These are phyloP conservation scores for Lumnitzera racemosa DNA, from an alignment of 345 rosid genomes.

Conservation along the genomic window DNA sequence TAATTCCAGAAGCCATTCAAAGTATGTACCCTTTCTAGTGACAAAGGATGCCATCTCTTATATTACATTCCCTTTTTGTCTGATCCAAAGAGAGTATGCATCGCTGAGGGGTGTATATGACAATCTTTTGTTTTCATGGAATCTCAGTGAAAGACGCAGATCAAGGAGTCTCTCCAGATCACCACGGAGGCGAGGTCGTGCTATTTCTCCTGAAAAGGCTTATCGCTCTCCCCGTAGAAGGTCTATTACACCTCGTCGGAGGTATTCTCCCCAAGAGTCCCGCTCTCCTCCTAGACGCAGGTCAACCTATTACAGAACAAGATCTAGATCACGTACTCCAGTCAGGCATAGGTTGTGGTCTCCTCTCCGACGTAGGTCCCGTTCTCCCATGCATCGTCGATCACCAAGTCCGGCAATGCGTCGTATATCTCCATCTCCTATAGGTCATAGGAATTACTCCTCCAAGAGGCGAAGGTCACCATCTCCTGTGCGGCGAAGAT, in stretches of 20 bases:
- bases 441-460: slow-evolving; percentile 21
- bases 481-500: slow-evolving; percentile 27
- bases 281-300: slow-evolving; percentile 51
- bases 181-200: slow-evolving; percentile 24
- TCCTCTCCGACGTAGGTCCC: slow-evolving; percentile 16
- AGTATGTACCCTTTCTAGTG: slow-evolving; percentile 27
- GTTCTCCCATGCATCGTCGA: slow-evolving; percentile 7
- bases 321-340: slow-evolving; percentile 52
- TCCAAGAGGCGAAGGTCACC: slow-evolving; percentile 34
- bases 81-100: not conserved
- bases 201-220: slow-evolving; percentile 29
- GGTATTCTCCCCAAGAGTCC: slow-evolving; percentile 39
- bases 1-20: slow-evolving; percentile 56
- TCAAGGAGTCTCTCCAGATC: slow-evolving; percentile 76
- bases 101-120: not conserved
- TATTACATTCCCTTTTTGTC: slow-evolving; percentile 1
- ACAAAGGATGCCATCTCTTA: slow-evolving; percentile 1
- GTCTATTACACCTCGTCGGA: slow-evolving; percentile 32
- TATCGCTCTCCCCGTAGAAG: slow-evolving; percentile 32
- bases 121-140: not conserved
- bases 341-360: slow-evolving; percentile 25
- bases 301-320: slow-evolving; percentile 33
- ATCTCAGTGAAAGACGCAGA: slow-evolving; percentile 30
- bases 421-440: slow-evolving; percentile 36
- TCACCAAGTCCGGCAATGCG: not conserved